A percentile compares a stretch with the other conserved stretches of the same genome.
Conservation (phyloP, 139 green algal genomes). For the Zygnema cylindricum region DNA sequence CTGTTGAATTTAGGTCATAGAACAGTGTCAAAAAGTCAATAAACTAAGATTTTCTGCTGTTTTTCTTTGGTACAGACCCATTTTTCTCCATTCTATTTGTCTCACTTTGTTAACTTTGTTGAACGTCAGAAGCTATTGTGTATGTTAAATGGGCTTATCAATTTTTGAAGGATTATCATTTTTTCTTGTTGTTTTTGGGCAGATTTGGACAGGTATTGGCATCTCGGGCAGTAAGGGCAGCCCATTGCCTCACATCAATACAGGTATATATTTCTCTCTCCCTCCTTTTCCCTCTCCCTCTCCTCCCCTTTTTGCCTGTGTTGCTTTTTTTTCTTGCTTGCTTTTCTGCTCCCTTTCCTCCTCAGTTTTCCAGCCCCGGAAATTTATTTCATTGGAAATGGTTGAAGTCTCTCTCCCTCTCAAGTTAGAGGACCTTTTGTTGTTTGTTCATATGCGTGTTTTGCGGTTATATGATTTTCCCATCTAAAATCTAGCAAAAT, state of each 20-base stretch:
- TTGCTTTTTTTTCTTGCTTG: too few relatives aligned
- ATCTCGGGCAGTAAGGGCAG: slow-evolving; percentile 75
- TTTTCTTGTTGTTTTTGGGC: too few relatives aligned
- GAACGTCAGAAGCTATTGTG: too few relatives aligned
- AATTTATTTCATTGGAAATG: background rate
- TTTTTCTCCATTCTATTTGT: too few relatives aligned
- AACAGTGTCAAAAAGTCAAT: too few relatives aligned
- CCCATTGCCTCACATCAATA: slow-evolving; percentile 93
- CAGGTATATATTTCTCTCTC: slow-evolving; percentile 71
- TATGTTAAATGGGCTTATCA: too few relatives aligned
- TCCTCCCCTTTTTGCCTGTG: background rate
- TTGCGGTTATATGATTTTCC: background rate
- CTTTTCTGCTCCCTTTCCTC: too few relatives aligned
- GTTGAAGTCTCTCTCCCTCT: background rate
- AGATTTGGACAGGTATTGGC: slow-evolving; percentile 70
- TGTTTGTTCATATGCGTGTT: background rate
- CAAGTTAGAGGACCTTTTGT: background rate
- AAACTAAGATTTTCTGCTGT: too few relatives aligned
- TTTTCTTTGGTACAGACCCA: too few relatives aligned
- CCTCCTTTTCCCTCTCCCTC: background rate
- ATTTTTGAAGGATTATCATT: too few relatives aligned
- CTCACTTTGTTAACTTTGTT: too few relatives aligned
- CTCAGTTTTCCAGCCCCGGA: background rate
- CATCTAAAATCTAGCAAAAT: background rate
- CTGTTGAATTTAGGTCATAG: too few relatives aligned